Base-by-base conservation (phyloP, 148 eudicot species). In the Suaeda aralocaspica region DNA sequence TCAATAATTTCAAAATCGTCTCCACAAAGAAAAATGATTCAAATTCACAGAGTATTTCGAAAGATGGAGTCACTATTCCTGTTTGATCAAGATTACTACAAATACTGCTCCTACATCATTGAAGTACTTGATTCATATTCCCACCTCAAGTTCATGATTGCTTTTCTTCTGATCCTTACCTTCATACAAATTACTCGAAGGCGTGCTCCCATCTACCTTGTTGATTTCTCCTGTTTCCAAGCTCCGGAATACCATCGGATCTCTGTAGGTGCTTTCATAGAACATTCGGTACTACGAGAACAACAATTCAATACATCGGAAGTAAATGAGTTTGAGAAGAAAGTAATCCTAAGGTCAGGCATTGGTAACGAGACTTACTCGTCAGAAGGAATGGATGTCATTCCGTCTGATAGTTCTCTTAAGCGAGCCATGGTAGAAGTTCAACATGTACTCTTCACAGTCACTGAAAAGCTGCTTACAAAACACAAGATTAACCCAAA, bases 401-500 rank as follows among this genome's bases (percentile, higher is more conserved):
- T 81, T 10, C 87, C 84, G 0, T 7, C 71, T 5, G 65, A 81
- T 53, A 51, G 53, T 10, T 83, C 84, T 28, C 59, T 73, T 16
- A 76, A 59, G 15, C 66, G 74, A 11, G 52, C 62, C 6, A 58
- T 76, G 59, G 78, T 55, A n/a, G 87, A 81, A 64, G 74, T 61
- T 1, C 63, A 71, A 45, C 48, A 46, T 24, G 87, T 81, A 8
- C 55, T 81, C 8, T 84, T 78, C 36, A 66, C 79, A 6, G 59
- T 75, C 18, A 76, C 77, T 34, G 44, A 78, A 72, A 72, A 16
- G 2, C 75, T 83, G 28, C 64, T 80, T 5, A 42, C 42, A 21
- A 84, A 78, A 67, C 85, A 70, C 59, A 76, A 76, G 2, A 67
- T 78, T n/a, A 52, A 46, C 42, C 87, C 87, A 6, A 67, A 76